Evolutionary conservation across 2,329 filamentous ascomycete genomes (phyloP), one percentile per base, ranked within the genome.

Genomic region (Fusarium algeriense): DNA sequence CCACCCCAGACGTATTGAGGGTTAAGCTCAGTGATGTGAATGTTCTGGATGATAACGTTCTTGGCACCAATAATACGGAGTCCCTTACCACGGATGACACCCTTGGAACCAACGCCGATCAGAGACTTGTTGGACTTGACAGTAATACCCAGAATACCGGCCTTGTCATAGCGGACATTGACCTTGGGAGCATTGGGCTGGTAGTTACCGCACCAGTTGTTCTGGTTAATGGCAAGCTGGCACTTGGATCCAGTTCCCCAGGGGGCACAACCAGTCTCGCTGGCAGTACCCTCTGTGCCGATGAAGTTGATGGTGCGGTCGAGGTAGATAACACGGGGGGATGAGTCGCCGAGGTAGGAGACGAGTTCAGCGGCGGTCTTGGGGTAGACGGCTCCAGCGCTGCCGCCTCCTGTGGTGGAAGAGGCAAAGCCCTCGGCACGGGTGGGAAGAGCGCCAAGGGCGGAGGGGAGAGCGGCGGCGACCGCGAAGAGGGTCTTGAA

Each of bases 11-110:
- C 86, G 73, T 88, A 87, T 76, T 86, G 75, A 19, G 87, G 83
- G 81, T 89, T 89, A 52, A 89, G 79, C 56, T 87, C 80, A 55
- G 86, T 87, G 75, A 89, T 83, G 57, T 85, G 83, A 60, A 88
- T 80, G 79, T 88, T 89, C 82, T 88, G 88, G 77, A 90, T 86
- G 75, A 90, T 90, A 76, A 91, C 80, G 78, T 90, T 89, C 66
- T 74, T 78, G 76, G 78, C 82, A 58, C 80, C 81, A 59, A 82
- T 80, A 20, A 87, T 82, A 32, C 85, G 83, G 26, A 89, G 78
- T 66, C 87, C 87, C 81, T 88, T 89, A 73, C 87, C 87, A 76
- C 84, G 85, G 77, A 90, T 89, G 37, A 88, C 77, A 77, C 87
- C 88, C 69, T 81, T 81, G 73, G 76, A 79, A 56, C 87, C 88